A percentile compares a stretch with the other conserved stretches of the same genome.
These are phyloP conservation scores for Calonectria pauciramosa DNA, from an alignment of 2,329 filamentous ascomycete genomes.

Conservation along the genomic window DNA sequence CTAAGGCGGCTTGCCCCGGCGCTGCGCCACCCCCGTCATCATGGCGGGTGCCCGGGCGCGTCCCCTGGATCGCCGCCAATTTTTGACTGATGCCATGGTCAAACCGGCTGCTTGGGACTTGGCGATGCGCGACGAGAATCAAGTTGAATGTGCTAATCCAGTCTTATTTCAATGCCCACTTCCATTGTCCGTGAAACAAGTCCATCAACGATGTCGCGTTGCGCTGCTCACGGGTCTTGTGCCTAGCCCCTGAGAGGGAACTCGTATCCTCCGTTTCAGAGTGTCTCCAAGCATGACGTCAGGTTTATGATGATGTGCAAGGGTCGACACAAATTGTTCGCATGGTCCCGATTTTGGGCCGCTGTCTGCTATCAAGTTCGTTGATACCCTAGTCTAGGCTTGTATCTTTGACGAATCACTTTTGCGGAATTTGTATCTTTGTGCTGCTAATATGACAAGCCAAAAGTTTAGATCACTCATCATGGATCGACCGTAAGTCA, in stretches of 20 bases:
- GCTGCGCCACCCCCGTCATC: slow-evolving; percentile 11
- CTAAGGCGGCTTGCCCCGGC: not conserved
- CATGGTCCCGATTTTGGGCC: not conserved
- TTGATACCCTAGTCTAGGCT: not conserved
- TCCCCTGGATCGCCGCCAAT: not conserved
- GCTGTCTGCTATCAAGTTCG: not conserved
- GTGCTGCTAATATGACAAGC: not conserved
- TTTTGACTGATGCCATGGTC: not conserved
- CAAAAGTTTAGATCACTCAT: not conserved
- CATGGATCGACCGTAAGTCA: not conserved
- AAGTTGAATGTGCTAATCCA: not conserved
- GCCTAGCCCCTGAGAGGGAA: not conserved
- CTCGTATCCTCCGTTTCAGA: slow-evolving; percentile 5
- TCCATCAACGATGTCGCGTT: not conserved
- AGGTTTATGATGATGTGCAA: slow-evolving; percentile 6
- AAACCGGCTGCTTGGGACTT: not conserved
- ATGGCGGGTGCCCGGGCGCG: not conserved
- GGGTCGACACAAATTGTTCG: slow-evolving; percentile 5
- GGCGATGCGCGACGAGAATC: not conserved
- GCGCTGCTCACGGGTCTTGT: not conserved
- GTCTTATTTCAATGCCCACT: not conserved
- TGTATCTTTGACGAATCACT: not conserved
- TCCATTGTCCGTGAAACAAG: not conserved
- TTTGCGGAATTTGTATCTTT: not conserved
- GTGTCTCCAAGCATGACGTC: not conserved